Conservation (phyloP, 345 rosid genomes). For the Heritiera littoralis region DNA sequence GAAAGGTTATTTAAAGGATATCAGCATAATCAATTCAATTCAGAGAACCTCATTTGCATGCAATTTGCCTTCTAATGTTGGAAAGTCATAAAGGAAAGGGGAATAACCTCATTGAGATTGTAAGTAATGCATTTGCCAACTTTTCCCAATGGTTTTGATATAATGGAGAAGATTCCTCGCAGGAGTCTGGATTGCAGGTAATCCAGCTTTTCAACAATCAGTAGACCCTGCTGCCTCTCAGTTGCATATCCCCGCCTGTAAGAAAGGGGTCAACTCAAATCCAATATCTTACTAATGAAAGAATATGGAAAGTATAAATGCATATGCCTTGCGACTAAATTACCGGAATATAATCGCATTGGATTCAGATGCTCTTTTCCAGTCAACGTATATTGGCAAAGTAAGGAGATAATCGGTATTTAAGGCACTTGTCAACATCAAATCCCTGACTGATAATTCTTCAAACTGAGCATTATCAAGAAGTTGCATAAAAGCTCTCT, state of each 20-base stretch:
- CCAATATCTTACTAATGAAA: slow-evolving; percentile 4
- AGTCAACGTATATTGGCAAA: slow-evolving; percentile 84
- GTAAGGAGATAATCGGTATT: slow-evolving; percentile 93
- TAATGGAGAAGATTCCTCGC: slow-evolving; percentile 52
- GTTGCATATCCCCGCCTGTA: slow-evolving; percentile 93
- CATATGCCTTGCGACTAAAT: background rate
- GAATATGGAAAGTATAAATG: background rate
- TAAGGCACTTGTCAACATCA: slow-evolving; percentile 80
- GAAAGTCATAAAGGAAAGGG: slow-evolving; percentile 19
- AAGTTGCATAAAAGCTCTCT: slow-evolving; percentile 90
- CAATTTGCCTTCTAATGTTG: slow-evolving; percentile 4
- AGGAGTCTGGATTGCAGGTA: slow-evolving; percentile 85
- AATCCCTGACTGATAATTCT: slow-evolving; percentile 85
- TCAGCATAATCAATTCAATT: background rate
- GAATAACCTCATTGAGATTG: slow-evolving; percentile 56
- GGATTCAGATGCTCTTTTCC: slow-evolving; percentile 86
- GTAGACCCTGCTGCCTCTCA: slow-evolving; percentile 82
- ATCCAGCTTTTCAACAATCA: slow-evolving; percentile 89
- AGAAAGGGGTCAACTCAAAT: slow-evolving; percentile 22
- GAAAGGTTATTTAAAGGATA: background rate
- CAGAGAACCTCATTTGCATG: background rate
- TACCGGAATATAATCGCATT: slow-evolving; percentile 92
- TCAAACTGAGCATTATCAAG: slow-evolving; percentile 81
- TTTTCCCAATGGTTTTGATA: slow-evolving; percentile 78
- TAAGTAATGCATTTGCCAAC: slow-evolving; percentile 53